Evolutionary conservation across 2,329 filamentous ascomycete genomes (phyloP), one percentile per base, ranked within the genome.

Genomic region (Pseudocercospora ulei): DNA sequence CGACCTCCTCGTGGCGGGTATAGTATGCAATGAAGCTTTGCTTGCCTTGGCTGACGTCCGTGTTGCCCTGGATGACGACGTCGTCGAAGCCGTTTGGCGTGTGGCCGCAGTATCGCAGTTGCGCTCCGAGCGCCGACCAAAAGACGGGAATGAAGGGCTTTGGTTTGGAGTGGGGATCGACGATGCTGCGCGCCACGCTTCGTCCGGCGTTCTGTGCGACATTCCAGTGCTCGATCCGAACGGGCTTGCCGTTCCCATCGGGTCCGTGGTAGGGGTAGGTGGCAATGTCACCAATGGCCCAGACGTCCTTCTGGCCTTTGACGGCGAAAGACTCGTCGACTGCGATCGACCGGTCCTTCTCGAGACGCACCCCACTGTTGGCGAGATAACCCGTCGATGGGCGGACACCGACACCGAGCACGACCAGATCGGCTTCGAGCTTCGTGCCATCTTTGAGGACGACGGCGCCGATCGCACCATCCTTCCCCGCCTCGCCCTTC

Each of bases 211-310:
- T 95, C 58, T 96, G 90, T 3, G 90, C 90, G 2, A 98, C 90
- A 63, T 95, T 88, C 90, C 90, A 98, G 61, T 98, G 90, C 69
- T 98, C 90, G 57, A 96, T 95, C 47, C 90, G 80, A 1, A 81
- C 75, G 11, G 72, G 71, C 28, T 70, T 71, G 46, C 82, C 84
- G 9, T 80, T 72, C 16, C 84, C 80, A 14, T 83, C 86, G 0
- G 90, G 90, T 1, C 90, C 90, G 60, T 84, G 73, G 67, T 98
- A 98, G 0, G 90, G 90, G 62, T 85, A 95, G 0, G 82, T 87
- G 7, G 90, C 87, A 46, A 98, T 96, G 59, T 98, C 90, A 36
- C 88, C 88, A 45, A 98, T 76, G 8, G 90, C 90, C 57, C 83
- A 98, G 35, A 95, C 86, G 49, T 88, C 81, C 54, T 81, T 72